Conservation (phyloP, 768 basidiomycete species). For the Leucosporidium creatinivorum region DNA sequence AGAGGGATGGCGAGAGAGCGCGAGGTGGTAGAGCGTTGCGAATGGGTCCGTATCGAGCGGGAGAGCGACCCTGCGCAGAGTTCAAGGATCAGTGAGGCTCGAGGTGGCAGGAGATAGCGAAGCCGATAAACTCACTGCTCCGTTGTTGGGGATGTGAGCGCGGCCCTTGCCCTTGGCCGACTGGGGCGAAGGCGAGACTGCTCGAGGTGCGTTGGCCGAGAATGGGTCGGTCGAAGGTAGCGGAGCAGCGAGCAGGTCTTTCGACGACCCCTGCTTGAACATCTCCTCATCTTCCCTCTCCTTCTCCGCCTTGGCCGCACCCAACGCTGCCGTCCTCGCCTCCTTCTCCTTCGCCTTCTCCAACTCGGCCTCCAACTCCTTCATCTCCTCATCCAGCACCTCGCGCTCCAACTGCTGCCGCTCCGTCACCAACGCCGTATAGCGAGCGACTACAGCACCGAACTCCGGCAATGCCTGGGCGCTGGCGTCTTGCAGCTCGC, state of each 20-base stretch:
- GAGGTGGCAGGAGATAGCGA: neutral
- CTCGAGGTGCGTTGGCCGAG: conserved; percentile 16
- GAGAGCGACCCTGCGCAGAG: neutral
- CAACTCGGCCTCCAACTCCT: neutral
- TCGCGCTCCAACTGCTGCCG: neutral
- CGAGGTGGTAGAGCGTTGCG: conserved; percentile 11
- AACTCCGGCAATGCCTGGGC: neutral
- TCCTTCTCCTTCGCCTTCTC: conserved; percentile 9
- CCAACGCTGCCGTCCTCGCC: conserved; percentile 9
- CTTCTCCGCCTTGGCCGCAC: conserved; percentile 12
- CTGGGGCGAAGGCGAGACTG: conserved; percentile 8
- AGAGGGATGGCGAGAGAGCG: neutral
- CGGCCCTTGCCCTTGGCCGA: conserved; percentile 25
- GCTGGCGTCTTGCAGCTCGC: neutral
- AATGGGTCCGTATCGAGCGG: conserved; percentile 4
- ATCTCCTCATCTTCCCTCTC: conserved; percentile 4
- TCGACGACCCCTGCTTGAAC: conserved; percentile 17
- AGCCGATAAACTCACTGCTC: neutral
- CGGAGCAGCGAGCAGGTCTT: conserved; percentile 6
- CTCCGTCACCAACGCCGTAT: neutral
- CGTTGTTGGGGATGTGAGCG: conserved; percentile 1
- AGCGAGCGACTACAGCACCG: neutral
- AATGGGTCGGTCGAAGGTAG: conserved; percentile 9
- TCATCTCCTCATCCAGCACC: neutral
- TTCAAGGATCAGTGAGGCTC: neutral